These are phyloP conservation scores for Vickermania spadyakhi DNA, from an alignment of 208 protist species.

Conservation along the genomic window DNA sequence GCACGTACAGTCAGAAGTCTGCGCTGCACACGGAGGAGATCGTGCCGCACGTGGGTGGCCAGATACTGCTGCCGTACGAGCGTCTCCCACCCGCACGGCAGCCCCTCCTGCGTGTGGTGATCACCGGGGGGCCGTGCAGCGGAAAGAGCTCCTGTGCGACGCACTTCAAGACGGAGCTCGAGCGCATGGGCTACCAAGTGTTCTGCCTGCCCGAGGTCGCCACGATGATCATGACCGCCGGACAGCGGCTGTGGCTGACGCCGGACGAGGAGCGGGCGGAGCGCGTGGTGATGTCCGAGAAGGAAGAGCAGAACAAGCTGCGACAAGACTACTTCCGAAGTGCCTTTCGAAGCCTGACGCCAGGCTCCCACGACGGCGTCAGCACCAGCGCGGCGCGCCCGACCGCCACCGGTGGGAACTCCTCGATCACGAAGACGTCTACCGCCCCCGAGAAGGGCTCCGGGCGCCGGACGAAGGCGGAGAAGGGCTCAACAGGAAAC, in stretches of 20 bases:
- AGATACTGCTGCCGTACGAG: constrained; percentile 3
- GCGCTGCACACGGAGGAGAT: not conserved
- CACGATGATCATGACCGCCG: constrained; percentile 28
- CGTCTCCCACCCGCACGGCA: constrained; percentile 12
- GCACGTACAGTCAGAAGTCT: not conserved
- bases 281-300: constrained; percentile 2
- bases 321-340: not conserved
- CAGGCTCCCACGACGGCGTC: not conserved
- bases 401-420: not conserved
- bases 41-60: not conserved
- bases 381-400: not conserved
- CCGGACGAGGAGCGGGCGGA: constrained; percentile 11
- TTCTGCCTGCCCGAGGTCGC: constrained; percentile 45
- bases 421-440: not conserved
- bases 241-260: constrained; percentile 21
- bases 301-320: not conserved
- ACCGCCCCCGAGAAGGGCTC: not conserved
- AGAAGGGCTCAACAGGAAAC: not conserved
- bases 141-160: constrained; percentile 30
- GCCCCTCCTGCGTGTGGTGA: constrained; percentile 32
- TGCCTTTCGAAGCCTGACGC: not conserved
- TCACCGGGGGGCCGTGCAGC: constrained; percentile 49
- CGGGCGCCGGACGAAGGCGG: not conserved
- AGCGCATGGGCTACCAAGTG: constrained; percentile 20
- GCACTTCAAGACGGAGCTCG: constrained; percentile 17